Evolutionary conservation across 2,329 filamentous ascomycete genomes (phyloP), one percentile per base, ranked within the genome.

Genomic region (Phaeoacremonium minimum): DNA sequence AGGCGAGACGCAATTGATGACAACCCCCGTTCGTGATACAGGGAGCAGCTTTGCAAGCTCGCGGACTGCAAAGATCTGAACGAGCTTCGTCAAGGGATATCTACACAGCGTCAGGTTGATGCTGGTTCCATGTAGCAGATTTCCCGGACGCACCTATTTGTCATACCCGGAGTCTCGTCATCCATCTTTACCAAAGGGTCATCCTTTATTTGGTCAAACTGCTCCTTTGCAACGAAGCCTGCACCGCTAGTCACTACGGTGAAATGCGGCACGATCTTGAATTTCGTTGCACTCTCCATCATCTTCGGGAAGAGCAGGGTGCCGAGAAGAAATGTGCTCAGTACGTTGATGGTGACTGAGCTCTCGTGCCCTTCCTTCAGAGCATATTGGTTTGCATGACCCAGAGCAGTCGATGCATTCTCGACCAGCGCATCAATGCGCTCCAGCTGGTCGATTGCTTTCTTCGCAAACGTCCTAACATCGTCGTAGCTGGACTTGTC

Each of bases 401-500:
- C 42, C 8, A 50, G 45, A 2, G 66, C 36, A 14, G 53, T 56
- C 2, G 68, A 59, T 0, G 60, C 69, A 33, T 70, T 73, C 33
- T 59, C 53, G 7, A 73, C 39, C 1, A 73, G 41, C 3, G 58
- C 52, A 38, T 72, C 68, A n/a, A 72, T 46, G 8, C 69, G 51
- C 4, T 60, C 56, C 18, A 71, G 47, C 30, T 51, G 43, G 40
- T 4, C 38, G 41, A 7, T 46, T 53, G 13, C 53, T 47, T 7
- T 26, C 4, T 20, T 16, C 31, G 46, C 49, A 40, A 80, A 77
- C 2, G 49, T 52, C 34, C 57, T 51, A 26, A 77, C 61, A 19
- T 62, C 70, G 4, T 62, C 60, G 45, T 70, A 72, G 14, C 57
- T 65, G 12, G 46, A 48, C 45, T 77, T 60, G 46, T 78, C 73